Evolutionary conservation across 2,329 filamentous ascomycete species (phyloP), one percentile per base, ranked within the genome.

Genomic region (Arthrobotrys pseudoclavata): DNA sequence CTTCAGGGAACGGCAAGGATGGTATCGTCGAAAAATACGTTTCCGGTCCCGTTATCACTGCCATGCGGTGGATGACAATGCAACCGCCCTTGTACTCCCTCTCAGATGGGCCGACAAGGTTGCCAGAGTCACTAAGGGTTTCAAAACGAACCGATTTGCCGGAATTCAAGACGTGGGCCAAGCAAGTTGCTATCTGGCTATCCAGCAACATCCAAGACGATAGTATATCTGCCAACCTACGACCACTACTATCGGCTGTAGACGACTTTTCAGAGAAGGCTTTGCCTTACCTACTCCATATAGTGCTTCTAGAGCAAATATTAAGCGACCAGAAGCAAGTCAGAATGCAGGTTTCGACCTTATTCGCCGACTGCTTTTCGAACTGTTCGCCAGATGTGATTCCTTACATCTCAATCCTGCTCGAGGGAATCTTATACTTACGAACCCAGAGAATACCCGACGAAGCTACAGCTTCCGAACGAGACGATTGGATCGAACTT

Each of bases 381-480:
- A 84, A 85, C 78, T 83, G 84, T 76, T 83, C 86, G 12, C 79
- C 83, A 0, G 80, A 80, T 69, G 88, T 85, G 0, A 87, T 87
- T 70, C 87, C 89, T 4, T 93, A 93, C 80, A 85, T 91, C 62
- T 90, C 89, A 76, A 87, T 96, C 40, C 85, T 97, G 0, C 87
- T 98, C 45, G 91, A 93, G 79, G 89, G 91, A 2, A 86, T 99
- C 31, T 85, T 99, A 1, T 99, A 98, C 82, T 87, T 99, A n/a
- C 89, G 94, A 42, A 93, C 91, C 2, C 94, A 96, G 82, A 87
- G 88, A 29, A 84, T 91, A 13, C 92, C 92, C 0, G 88, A 89
- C 12, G 96, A 99, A 83, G 85, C 85, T 0, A 97, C 93, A 0
- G 91, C 92, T 80, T 90, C 90, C 6, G 92, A 97, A 80, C 89